Evolutionary conservation across 345 rosid species (phyloP), one percentile per base, ranked within the genome.

Genomic region (Turritis glabra): DNA sequence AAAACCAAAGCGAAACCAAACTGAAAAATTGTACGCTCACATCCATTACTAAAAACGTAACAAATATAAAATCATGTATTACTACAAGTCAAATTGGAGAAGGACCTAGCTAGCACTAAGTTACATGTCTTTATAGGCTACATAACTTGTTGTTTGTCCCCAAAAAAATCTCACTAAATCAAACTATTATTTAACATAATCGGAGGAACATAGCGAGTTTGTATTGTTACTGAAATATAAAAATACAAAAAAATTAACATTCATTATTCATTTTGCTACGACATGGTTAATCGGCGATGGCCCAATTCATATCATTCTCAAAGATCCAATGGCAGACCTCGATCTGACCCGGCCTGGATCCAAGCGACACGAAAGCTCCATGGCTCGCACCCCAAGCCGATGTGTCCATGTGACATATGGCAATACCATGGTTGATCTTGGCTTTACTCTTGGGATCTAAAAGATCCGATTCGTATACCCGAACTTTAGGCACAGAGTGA

Each of bases 301-400:
- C 76, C 97, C 96, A 89, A 32, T 87, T 89, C 87, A 91, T 64
- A 59, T 91, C 93, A 63, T 86, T 89, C 81, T 91, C 89, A 56
- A 88, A 91, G 29, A 91, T 91, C 97, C 97, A 91, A 69, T 91
- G 97, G 18, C 97, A 89, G 5, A 89, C 89, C 72, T 91, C 96
- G 11, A 86, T 86, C 70, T 46, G 78, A 57, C 96, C 97, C 0
- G 97, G 97, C 89, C 86, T 12, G 86, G 76, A 6, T 85, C 85
- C 46, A 82, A 17, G 67, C 51, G 8, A 62, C 3, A 25, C n/a
- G 74, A 91, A 91, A 1, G 97, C 93, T 15, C 91, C 93, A 18
- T 91, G 96, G 43, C 47, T 81, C 5, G 89, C 56, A 76, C 97
- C 87, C 97, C 93, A 89, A 0, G 87, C 65, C 0, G 97, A 88